Conservation (phyloP, 1,284 basidiomycete species). For the Singerocomus rubriflavus region DNA sequence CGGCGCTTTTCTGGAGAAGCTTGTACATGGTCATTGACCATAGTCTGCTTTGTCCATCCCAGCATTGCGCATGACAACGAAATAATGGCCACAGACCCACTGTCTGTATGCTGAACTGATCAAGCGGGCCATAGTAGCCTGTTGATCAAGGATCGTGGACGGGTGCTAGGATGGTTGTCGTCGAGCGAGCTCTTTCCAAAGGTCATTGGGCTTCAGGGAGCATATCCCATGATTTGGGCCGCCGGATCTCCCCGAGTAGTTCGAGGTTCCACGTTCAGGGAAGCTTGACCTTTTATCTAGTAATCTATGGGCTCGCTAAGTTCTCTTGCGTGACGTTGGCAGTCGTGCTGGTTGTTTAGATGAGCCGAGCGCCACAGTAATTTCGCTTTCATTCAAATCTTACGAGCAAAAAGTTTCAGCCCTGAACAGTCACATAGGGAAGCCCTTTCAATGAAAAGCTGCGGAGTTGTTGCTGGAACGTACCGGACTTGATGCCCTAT, state of each 20-base stretch:
- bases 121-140: background rate
- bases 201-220: background rate
- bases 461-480: background rate
- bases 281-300: background rate
- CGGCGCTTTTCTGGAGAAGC: slow-evolving; percentile 63
- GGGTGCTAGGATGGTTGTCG: background rate
- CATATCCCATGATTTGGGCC: background rate
- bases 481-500: background rate
- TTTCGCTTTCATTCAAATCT: background rate
- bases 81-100: background rate
- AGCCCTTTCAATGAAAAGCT: background rate
- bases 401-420: background rate
- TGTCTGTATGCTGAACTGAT: slow-evolving; percentile 2
- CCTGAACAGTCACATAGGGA: background rate
- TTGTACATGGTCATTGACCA: slow-evolving; percentile 40
- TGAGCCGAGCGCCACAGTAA: background rate
- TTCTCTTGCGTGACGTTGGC: background rate
- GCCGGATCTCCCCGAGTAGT: background rate
- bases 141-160: background rate
- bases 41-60: slow-evolving; percentile 1
- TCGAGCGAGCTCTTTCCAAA: background rate
- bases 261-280: background rate
- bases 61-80: background rate
- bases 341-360: background rate
- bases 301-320: background rate